Evolutionary conservation across 305 asterid species (phyloP).

Genomic region (Fraxinus xanthoxyloides): DNA sequence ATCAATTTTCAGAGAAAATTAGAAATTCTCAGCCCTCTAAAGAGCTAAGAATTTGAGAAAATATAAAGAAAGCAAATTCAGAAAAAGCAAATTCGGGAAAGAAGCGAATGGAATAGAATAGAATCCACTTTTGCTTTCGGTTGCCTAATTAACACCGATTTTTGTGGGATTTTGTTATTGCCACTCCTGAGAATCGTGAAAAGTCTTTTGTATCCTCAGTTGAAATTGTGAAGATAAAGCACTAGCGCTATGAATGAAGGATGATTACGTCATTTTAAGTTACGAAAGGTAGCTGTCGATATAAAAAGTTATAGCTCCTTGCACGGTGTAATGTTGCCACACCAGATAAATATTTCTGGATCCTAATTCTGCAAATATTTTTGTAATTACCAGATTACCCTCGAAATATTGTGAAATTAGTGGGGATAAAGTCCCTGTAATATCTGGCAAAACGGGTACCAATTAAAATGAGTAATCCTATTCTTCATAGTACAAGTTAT

Average conservation of each 20-base stretch:
- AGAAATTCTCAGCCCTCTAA: neutral
- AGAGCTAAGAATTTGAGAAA: neutral
- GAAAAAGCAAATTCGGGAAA: neutral
- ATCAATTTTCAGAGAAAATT: neutral
- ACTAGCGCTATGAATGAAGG: neutral
- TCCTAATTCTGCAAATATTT: neutral
- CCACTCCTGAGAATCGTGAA: neutral
- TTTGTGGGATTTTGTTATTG: neutral
- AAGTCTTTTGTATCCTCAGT: neutral
- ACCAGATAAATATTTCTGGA: neutral
- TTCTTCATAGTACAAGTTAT: neutral
- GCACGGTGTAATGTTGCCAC: neutral
- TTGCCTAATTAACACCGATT: neutral
- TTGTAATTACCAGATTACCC: neutral
- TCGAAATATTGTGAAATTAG: neutral
- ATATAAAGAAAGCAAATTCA: neutral
- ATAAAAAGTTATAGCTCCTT: neutral
- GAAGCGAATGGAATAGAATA: neutral
- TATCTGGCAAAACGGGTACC: neutral
- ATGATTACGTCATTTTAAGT: neutral
- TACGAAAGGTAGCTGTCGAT: neutral
- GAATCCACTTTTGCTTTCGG: conserved; percentile 2
- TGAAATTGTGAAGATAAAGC: neutral
- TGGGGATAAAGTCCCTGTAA: neutral
- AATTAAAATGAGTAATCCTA: neutral